A percentile compares a stretch with the other conserved stretches of the same genome.
phyloP scores from a whole-genome alignment of 352 stramenopile species.

The Pythium aquatile region DNA sequence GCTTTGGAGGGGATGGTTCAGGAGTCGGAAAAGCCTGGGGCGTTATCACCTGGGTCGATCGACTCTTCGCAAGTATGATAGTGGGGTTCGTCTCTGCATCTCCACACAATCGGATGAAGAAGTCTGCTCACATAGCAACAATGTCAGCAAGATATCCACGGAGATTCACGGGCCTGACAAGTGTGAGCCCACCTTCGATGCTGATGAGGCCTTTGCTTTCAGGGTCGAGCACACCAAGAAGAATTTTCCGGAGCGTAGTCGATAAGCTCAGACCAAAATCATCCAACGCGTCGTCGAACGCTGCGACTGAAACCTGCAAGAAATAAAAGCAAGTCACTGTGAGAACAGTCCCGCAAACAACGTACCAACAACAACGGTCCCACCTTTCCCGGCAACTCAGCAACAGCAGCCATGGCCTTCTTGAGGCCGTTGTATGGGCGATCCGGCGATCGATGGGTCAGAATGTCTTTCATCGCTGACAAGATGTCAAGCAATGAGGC shows the following conservation, averaged over 20 bases:
- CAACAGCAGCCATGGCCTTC: conserved; percentile 66
- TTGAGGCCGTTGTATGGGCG: conserved; percentile 79
- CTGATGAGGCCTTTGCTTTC: conserved; percentile 52
- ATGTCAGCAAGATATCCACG: not conserved
- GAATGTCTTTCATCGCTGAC: conserved; percentile 66
- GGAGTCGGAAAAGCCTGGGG: not conserved
- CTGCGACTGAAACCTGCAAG: conserved; percentile 53
- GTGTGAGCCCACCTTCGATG: conserved; percentile 55
- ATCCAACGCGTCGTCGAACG: conserved; percentile 67
- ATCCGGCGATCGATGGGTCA: conserved; percentile 50
- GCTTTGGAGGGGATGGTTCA: conserved; percentile 13
- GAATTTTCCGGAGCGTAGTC: conserved; percentile 35
- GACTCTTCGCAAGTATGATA: conserved; percentile 16
- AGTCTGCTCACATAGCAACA: conserved; percentile 36
- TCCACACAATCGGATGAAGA: conserved; percentile 73
- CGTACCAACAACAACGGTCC: not conserved
- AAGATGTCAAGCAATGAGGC: conserved; percentile 65
- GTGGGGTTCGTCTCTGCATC: conserved; percentile 55
- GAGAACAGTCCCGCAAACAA: not conserved
- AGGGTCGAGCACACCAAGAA: conserved; percentile 52
- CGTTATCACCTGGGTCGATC: not conserved
- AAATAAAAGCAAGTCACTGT: not conserved
- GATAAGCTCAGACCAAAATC: conserved; percentile 63
- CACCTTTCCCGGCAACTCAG: conserved; percentile 73
- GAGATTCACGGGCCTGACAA: too few relatives aligned